These are phyloP conservation scores for Coniochaeta pulveracea DNA, from an alignment of 2,329 filamentous ascomycete genomes.

Conservation along the genomic window DNA sequence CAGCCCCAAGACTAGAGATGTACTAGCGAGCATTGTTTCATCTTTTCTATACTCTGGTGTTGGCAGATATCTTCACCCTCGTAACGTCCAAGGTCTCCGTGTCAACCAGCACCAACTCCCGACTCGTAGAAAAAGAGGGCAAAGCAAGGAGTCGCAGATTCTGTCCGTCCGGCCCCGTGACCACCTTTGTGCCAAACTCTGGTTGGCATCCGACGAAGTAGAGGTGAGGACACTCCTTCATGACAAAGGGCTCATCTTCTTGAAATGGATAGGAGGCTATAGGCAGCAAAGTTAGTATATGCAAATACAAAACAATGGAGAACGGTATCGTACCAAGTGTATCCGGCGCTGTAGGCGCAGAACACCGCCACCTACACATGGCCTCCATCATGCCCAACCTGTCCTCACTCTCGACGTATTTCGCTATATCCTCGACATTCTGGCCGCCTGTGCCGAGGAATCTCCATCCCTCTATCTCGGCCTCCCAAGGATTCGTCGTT, in stretches of 20 bases:
- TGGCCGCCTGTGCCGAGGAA: constrained; percentile 82
- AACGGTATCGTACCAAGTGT: constrained; percentile 64
- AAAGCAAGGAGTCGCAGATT: constrained; percentile 69
- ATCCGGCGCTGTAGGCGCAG: constrained; percentile 89
- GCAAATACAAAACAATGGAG: not conserved
- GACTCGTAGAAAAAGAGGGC: constrained; percentile 68
- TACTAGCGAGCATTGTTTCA: too few species aligned
- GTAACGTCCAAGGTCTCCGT: constrained; percentile 74
- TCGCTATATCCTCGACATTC: constrained; percentile 86
- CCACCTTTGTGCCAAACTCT: constrained; percentile 59
- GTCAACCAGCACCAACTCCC: constrained; percentile 75
- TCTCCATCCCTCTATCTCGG: constrained; percentile 81
- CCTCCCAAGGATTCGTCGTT: constrained; percentile 90
- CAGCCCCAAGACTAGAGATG: too few species aligned
- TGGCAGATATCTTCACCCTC: constrained; percentile 42
- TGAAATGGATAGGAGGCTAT: constrained; percentile 96
- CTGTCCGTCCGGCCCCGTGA: constrained; percentile 58
- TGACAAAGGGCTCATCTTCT: constrained; percentile 81
- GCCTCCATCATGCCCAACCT: constrained; percentile 85
- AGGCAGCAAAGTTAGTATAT: constrained; percentile 5
- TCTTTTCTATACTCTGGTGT: constrained; percentile 1
- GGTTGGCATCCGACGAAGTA: constrained; percentile 86
- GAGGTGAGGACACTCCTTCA: constrained; percentile 76
- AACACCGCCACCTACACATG: constrained; percentile 84
- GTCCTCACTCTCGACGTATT: constrained; percentile 73